A percentile compares a stretch with the other conserved stretches of the same genome.
These are phyloP conservation scores for Tricholoma sp. DNA, from an alignment of 768 basidiomycete species.

Conservation along the genomic window DNA sequence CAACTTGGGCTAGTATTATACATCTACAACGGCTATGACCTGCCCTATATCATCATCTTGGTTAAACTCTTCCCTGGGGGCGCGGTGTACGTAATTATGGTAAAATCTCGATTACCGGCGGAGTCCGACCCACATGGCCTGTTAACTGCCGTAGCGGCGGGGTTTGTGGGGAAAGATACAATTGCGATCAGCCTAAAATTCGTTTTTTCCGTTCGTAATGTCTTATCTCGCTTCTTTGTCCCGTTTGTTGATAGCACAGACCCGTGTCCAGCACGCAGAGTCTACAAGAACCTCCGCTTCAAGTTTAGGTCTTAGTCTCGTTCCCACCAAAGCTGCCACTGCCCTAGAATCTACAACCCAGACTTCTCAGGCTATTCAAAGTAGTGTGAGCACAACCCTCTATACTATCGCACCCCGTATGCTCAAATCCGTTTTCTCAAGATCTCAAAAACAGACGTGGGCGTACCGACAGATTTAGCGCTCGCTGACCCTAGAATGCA, in stretches of 20 bases:
- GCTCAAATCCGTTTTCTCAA: not conserved
- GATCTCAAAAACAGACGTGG: not conserved
- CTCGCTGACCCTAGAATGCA: not conserved
- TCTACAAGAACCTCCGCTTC: no score
- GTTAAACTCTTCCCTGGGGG: not conserved
- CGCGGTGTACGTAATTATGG: not conserved
- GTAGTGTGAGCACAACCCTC: not conserved
- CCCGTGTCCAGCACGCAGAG: no score
- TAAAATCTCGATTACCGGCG: not conserved
- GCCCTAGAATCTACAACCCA: no score
- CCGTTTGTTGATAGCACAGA: no score
- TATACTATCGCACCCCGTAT: not conserved
- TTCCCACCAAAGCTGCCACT: no score
- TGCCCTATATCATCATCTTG: not conserved
- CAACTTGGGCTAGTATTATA: not conserved
- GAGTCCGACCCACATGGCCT: not conserved
- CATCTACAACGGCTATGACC: not conserved
- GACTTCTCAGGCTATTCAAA: no score
- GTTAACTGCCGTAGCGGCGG: not conserved
- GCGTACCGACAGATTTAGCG: not conserved
- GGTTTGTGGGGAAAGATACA: not conserved
- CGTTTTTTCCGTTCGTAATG: not conserved
- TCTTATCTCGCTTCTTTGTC: no score
- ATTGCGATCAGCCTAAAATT: not conserved
- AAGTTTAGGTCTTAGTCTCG: no score